Percentiles rank a stretch among this genome's conserved stretches.
phyloP scores from a whole-genome alignment of 495 filamentous ascomycete species.

The Hypoxylon subgilvum region DNA sequence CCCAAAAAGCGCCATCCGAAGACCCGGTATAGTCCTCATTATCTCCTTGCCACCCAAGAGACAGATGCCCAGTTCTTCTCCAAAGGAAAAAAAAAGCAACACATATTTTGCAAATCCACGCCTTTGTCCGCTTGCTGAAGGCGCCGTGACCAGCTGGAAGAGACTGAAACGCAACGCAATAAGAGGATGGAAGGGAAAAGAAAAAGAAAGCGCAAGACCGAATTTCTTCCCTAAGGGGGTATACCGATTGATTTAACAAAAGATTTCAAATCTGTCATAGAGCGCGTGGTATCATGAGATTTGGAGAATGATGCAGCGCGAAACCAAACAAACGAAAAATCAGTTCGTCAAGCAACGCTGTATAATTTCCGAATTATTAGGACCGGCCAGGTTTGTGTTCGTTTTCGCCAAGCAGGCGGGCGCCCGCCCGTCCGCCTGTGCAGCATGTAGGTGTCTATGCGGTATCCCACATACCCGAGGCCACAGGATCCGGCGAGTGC shows the following conservation, averaged over 20 bases:
- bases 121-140: constrained; percentile 29
- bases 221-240: constrained; percentile 24
- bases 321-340: neutral
- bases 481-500: constrained; percentile 41
- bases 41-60: constrained; percentile 15
- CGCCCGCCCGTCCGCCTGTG: too few species aligned
- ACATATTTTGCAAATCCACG: constrained; percentile 23
- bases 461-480: constrained; percentile 39
- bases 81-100: neutral
- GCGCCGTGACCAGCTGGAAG: constrained; percentile 9
- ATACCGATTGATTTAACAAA: constrained; percentile 33
- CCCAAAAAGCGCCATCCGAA: constrained; percentile 19
- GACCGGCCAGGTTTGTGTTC: too few species aligned
- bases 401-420: too few species aligned
- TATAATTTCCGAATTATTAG: neutral
- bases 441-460: constrained; percentile 3
- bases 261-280: constrained; percentile 17
- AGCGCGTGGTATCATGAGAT: constrained; percentile 37
- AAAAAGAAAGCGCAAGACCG: constrained; percentile 10
- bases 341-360: too few species aligned
- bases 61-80: constrained; percentile 16
- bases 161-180: neutral
- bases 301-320: constrained; percentile 28
- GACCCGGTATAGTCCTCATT: constrained; percentile 16
- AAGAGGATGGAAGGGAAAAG: constrained; percentile 2